A percentile compares a stretch with the other conserved stretches of the same genome.
phyloP scores from a whole-genome alignment of 345 rosid species.

The Arabis alpina region DNA sequence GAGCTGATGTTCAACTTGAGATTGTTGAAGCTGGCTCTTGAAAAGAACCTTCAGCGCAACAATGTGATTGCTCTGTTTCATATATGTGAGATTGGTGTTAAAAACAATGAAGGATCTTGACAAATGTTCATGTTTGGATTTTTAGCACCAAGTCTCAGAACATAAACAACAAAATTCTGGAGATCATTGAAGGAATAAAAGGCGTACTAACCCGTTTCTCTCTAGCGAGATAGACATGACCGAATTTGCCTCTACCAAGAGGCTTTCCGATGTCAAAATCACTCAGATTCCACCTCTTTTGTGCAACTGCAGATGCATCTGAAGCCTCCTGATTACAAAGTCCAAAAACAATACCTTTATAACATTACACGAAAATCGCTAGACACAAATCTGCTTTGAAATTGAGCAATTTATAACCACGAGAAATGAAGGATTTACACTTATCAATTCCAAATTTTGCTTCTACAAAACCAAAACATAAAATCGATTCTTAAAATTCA shows the following conservation, averaged over 20 bases:
- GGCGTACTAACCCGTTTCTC: slow-evolving; percentile 70
- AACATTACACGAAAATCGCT: too few relatives aligned
- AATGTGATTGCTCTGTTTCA: slow-evolving; percentile 84
- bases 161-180: neutral
- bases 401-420: neutral
- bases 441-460: neutral
- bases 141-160: neutral
- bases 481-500: neutral
- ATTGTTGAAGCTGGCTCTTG: slow-evolving; percentile 91
- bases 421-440: too few relatives aligned
- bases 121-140: neutral
- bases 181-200: neutral
- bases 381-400: neutral
- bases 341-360: neutral
- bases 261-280: slow-evolving; percentile 97
- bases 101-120: slow-evolving; percentile 2
- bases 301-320: slow-evolving; percentile 58
- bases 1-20: slow-evolving; percentile 97
- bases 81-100: neutral
- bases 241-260: slow-evolving; percentile 93
- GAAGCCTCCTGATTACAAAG: slow-evolving; percentile 55
- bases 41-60: slow-evolving; percentile 95
- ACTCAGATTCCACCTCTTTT: slow-evolving; percentile 78
- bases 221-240: slow-evolving; percentile 92
- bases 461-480: neutral